A percentile compares a stretch with the other conserved stretches of the same genome.
phyloP scores from a whole-genome alignment of 108 stramenopile species.

The Asterionellopsis glacialis region DNA sequence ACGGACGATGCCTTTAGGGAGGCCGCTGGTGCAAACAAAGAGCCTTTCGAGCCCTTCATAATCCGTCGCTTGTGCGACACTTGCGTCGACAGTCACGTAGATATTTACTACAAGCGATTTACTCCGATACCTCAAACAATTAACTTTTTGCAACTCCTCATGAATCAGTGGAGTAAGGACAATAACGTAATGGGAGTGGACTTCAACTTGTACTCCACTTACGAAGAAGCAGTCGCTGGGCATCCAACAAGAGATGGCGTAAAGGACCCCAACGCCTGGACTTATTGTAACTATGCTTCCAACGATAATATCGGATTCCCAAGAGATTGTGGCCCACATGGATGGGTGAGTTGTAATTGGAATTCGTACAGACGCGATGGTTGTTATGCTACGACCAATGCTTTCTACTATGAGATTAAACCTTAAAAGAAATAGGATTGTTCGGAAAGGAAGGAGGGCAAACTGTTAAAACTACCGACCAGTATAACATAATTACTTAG shows the following conservation, averaged over 20 bases:
- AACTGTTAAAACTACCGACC: too few relatives aligned
- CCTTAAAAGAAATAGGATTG: too few relatives aligned
- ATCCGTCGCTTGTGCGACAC: slow-evolving; percentile 21
- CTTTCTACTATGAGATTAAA: too few relatives aligned
- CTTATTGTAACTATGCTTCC: slow-evolving; percentile 20
- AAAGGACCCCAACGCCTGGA: slow-evolving; percentile 24
- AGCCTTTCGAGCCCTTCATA: slow-evolving; percentile 5
- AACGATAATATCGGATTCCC: slow-evolving; percentile 15
- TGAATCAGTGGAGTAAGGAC: slow-evolving; percentile 13
- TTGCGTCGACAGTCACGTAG: slow-evolving; percentile 17
- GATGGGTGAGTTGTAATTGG: background rate
- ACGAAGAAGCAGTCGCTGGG: slow-evolving; percentile 24
- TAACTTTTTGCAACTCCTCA: slow-evolving; percentile 24
- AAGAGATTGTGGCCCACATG: slow-evolving; percentile 13
- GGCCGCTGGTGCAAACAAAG: too few relatives aligned
- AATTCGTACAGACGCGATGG: too few relatives aligned
- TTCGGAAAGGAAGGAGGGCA: too few relatives aligned
- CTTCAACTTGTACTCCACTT: slow-evolving; percentile 30
- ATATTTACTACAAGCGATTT: slow-evolving; percentile 31
- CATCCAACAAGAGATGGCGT: background rate
- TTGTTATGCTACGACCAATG: too few relatives aligned
- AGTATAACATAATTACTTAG: too few relatives aligned
- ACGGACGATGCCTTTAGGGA: too few relatives aligned
- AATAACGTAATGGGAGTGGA: slow-evolving; percentile 13
- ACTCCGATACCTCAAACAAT: slow-evolving; percentile 22